These are phyloP conservation scores for Starmerella roubikii DNA, from an alignment of 805 yeast species.

Conservation along the genomic window DNA sequence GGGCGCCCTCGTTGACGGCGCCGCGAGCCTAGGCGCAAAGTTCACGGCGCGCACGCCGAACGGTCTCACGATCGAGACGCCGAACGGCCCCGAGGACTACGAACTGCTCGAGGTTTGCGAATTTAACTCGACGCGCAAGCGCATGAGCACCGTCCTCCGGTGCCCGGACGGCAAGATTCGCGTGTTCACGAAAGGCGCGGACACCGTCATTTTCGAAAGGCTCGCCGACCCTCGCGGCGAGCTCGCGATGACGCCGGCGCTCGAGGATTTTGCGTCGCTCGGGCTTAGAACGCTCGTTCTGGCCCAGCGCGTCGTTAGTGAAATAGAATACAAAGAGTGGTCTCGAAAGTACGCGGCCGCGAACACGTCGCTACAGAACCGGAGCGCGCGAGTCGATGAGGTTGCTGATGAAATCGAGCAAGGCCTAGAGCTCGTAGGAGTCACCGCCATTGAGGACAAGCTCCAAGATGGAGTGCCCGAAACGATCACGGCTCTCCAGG, in stretches of 20 bases:
- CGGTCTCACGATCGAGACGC: constrained; percentile 50
- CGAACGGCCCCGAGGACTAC: constrained; percentile 41
- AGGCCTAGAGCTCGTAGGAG: constrained; percentile 72
- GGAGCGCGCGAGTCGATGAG: constrained; percentile 65
- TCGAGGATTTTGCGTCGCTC: constrained; percentile 93
- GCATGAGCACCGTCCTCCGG: constrained; percentile 91
- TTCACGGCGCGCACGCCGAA: constrained; percentile 79
- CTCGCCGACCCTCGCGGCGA: constrained; percentile 33
- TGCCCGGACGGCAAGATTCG: constrained; percentile 89
- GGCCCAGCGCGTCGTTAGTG: constrained; percentile 69
- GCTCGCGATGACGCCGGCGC: constrained; percentile 73
- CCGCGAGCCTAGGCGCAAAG: constrained; percentile 72
- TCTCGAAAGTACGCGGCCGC: constrained; percentile 54
- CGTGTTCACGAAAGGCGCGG: constrained; percentile 93
- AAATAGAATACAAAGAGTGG: constrained; percentile 69
- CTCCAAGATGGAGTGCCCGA: constrained; percentile 98
- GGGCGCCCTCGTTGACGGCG: constrained; percentile 96
- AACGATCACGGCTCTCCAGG: constrained; percentile 85
- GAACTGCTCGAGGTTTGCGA: constrained; percentile 86
- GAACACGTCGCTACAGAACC: constrained; percentile 61
- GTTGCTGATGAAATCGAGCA: constrained; percentile 83
- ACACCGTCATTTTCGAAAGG: constrained; percentile 85
- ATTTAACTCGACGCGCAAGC: constrained; percentile 90
- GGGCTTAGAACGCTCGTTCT: constrained; percentile 91
- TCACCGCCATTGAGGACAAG: constrained; percentile 97